Base-by-base conservation (phyloP, 495 filamentous ascomycete species). In the Penicillium cosmopolitanum region DNA sequence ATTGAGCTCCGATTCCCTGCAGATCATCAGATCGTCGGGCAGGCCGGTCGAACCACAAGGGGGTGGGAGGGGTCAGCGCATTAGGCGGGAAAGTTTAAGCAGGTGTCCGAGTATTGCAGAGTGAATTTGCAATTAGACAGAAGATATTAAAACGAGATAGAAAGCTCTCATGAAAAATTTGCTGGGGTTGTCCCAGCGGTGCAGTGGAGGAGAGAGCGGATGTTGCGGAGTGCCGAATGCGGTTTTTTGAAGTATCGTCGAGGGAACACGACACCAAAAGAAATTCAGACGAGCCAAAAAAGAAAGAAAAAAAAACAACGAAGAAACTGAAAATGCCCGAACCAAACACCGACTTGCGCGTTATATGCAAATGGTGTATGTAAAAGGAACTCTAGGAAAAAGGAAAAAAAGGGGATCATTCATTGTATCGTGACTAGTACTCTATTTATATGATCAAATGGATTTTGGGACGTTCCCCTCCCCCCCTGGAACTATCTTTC, bases 211-310 rank as follows among this genome's bases (percentile, higher is more conserved):
- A 38, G 59, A 57, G 56, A 44, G 44, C 60, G 67, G 62, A 53
- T 64, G 54, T 47, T 52, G 66, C 66, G 66, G 61, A 63, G 51
- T 36, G 57, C 67, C 67, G 67, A 65, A 70, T 70, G 62, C 67
- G 67, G 67, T 23, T 48, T 58, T 44, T 42, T 18, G 38, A 58
- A 55, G 38, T 53, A 60, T 56, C 55, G 16, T 5, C 25, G 15
- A 46, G 48, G 62, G 42, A 63, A 53, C 46, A 63, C 57, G 43
- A 36, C 54, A 44, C 57, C 58, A 60, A 58, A 56, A 58, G 61
- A 34, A 60, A 55, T n/a, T 3, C 36, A 40, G 28, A 40, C 36
- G 12, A 40, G 15, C 15, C 11, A 31, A 59, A 53, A 47, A 52
- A 28, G 21, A 57, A 57, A 56, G 53, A 23, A 25, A 64, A 40